phyloP scores from a whole-genome alignment of 176 grass and related monocot species.

The Raddia guianensis region DNA sequence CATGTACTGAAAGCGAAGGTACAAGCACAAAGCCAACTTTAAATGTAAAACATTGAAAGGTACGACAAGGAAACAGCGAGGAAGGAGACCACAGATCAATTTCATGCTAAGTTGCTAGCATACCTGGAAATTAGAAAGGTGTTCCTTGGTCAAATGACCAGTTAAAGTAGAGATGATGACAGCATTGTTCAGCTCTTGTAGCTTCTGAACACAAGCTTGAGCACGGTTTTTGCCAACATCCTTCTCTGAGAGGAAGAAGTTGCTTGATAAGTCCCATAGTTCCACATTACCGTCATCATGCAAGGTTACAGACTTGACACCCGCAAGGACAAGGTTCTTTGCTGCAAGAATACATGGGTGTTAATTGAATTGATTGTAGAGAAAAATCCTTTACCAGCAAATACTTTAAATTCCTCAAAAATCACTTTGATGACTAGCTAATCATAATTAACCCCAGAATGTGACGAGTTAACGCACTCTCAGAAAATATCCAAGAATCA shows the following conservation, averaged over 20 bases:
- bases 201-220: constrained; percentile 55
- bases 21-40: background rate
- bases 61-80: background rate
- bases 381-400: background rate
- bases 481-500: background rate
- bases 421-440: background rate
- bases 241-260: constrained; percentile 82
- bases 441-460: background rate
- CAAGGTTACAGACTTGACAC: constrained; percentile 81
- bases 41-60: background rate
- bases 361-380: background rate
- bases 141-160: constrained; percentile 61
- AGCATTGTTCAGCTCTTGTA: constrained; percentile 90
- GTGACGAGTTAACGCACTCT: background rate
- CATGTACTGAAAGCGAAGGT: background rate
- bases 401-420: background rate
- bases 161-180: constrained; percentile 62
- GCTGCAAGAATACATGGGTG: constrained; percentile 48
- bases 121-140: constrained; percentile 75
- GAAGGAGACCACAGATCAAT: constrained; percentile 2
- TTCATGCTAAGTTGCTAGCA: background rate
- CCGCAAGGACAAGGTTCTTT: constrained; percentile 83
- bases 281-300: constrained; percentile 74
- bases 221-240: constrained; percentile 78
- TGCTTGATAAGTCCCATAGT: constrained; percentile 83